These are phyloP conservation scores for Suillus occidentalis DNA, from an alignment of 768 basidiomycete species.

Conservation along the genomic window DNA sequence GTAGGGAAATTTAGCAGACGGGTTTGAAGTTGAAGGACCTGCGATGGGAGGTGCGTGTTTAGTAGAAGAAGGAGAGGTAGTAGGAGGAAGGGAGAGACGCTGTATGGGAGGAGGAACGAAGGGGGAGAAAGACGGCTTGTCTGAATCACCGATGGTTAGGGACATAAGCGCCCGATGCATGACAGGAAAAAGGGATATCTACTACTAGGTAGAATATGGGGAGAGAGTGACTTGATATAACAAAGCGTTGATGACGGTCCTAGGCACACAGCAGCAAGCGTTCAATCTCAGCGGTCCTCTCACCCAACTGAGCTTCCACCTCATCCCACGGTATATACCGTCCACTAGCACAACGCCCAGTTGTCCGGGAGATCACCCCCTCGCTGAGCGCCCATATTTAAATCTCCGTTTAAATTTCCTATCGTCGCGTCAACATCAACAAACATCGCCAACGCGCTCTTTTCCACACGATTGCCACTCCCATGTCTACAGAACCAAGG, in stretches of 20 bases:
- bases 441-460: conserved; percentile 20
- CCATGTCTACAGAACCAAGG: conserved; percentile 30
- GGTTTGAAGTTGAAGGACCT: conserved; percentile 29
- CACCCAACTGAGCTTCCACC: not conserved
- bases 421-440: conserved; percentile 14
- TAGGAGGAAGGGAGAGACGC: conserved; percentile 22
- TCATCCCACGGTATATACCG: not conserved
- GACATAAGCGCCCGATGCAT: conserved; percentile 23
- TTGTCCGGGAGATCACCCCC: not conserved
- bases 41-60: conserved; percentile 9
- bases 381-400: not conserved
- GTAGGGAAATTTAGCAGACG: conserved; percentile 40
- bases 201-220: not conserved
- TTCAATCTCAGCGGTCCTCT: not conserved
- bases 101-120: conserved; percentile 32
- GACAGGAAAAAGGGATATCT: not conserved
- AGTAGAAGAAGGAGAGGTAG: conserved; percentile 5
- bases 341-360: not conserved
- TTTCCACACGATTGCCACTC: conserved; percentile 8
- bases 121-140: conserved; percentile 13
- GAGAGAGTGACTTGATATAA: no score
- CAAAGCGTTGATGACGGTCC: no score
- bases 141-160: conserved; percentile 19
- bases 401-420: conserved; percentile 13
- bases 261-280: no score